phyloP scores from a whole-genome alignment of 208 protist species.

The Novymonas esmeraldas region DNA sequence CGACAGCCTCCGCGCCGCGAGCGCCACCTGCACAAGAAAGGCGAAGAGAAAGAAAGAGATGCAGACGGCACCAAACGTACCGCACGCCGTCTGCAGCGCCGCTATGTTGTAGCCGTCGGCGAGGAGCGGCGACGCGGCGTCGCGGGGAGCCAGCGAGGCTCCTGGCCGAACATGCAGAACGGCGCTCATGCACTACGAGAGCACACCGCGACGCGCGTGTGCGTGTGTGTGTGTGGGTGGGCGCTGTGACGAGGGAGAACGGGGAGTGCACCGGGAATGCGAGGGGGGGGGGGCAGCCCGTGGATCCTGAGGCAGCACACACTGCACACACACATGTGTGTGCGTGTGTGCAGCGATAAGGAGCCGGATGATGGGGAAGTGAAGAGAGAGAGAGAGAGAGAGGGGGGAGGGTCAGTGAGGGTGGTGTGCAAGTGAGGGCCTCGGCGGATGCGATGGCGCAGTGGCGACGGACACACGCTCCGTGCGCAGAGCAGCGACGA shows the following conservation, averaged over 20 bases:
- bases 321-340: too few relatives aligned
- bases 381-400: not conserved
- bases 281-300: too few relatives aligned
- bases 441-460: too few relatives aligned
- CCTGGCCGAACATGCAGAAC: not conserved
- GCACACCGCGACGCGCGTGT: too few relatives aligned
- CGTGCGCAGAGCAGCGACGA: too few relatives aligned
- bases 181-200: constrained; percentile 3
- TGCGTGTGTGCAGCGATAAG: too few relatives aligned
- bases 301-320: too few relatives aligned
- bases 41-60: constrained; percentile 25
- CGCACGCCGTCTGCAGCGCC: constrained; percentile 27
- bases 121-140: constrained; percentile 1
- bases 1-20: constrained; percentile 12
- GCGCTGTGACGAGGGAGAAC: not conserved
- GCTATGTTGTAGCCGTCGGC: constrained; percentile 20
- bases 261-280: not conserved
- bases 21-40: constrained; percentile 19
- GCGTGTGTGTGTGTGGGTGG: not conserved
- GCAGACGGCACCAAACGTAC: constrained; percentile 28
- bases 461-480: too few relatives aligned
- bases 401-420: not conserved
- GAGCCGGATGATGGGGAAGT: constrained; percentile 1
- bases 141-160: not conserved
- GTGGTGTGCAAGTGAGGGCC: too few relatives aligned